These are phyloP conservation scores for Gossypium turneri DNA, from an alignment of 345 rosid species.

Conservation along the genomic window DNA sequence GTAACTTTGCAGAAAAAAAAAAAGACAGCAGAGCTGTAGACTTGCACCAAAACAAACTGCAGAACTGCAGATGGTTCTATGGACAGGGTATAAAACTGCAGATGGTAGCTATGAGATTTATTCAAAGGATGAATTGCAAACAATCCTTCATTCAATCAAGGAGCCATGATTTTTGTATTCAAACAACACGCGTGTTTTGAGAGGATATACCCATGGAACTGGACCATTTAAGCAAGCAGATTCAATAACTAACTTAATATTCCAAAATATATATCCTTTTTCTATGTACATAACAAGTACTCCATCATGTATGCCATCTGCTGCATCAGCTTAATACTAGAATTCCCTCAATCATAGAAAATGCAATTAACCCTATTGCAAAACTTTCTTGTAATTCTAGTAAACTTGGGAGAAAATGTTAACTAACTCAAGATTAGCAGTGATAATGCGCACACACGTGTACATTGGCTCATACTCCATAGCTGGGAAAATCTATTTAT, in stretches of 20 bases:
- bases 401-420: neutral
- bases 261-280: constrained; percentile 6
- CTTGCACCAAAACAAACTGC: neutral
- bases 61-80: constrained; percentile 7
- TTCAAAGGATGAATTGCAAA: neutral
- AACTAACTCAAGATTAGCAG: neutral
- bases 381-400: neutral
- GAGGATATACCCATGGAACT: neutral
- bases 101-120: neutral
- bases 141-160: neutral
- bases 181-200: constrained; percentile 2
- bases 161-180: neutral
- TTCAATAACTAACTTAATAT: neutral
- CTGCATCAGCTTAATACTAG: neutral
- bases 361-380: neutral
- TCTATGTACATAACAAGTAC: neutral
- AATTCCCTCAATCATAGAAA: neutral
- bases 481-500: neutral
- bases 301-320: neutral
- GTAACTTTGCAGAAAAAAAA: neutral
- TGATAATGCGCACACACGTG: neutral
- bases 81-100: constrained; percentile 9
- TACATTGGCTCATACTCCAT: neutral
- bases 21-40: neutral
- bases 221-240: neutral